phyloP scores from a whole-genome alignment of 306 rosid genomes.

The Begonia masoniana region DNA sequence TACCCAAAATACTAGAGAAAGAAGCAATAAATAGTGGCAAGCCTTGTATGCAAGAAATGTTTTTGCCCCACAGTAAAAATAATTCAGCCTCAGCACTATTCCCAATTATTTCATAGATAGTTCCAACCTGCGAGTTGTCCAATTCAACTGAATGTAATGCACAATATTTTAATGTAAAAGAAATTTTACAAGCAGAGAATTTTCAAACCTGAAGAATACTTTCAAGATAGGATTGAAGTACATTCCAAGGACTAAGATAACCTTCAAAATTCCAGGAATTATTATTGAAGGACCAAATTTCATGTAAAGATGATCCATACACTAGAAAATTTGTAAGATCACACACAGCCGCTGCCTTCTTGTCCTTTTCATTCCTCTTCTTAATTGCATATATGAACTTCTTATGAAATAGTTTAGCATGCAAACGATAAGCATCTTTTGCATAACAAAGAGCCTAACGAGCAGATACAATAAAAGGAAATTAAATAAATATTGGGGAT shows the following conservation, averaged over 20 bases:
- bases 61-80: constrained; percentile 58
- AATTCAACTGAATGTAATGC: constrained; percentile 8
- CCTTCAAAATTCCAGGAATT: constrained; percentile 43
- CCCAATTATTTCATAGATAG: constrained; percentile 59
- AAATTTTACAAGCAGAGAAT: constrained; percentile 7
- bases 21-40: constrained; percentile 57
- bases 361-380: constrained; percentile 30
- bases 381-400: constrained; percentile 37
- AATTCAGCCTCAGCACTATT: constrained; percentile 73
- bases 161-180: neutral
- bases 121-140: constrained; percentile 48
- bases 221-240: constrained; percentile 83
- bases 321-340: constrained; percentile 33
- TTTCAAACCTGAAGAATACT: constrained; percentile 81
- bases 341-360: constrained; percentile 23
- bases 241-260: constrained; percentile 76
- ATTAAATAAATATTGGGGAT: no score
- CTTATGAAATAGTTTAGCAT: constrained; percentile 49
- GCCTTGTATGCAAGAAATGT: constrained; percentile 41
- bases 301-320: constrained; percentile 32
- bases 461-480: neutral
- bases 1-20: constrained; percentile 78
- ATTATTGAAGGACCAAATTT: constrained; percentile 44
- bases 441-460: constrained; percentile 79
- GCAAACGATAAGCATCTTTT: constrained; percentile 65